Evolutionary conservation across 1,284 basidiomycete genomes (phyloP), one percentile per base, ranked within the genome.

Genomic region (Wolfiporia cocos): DNA sequence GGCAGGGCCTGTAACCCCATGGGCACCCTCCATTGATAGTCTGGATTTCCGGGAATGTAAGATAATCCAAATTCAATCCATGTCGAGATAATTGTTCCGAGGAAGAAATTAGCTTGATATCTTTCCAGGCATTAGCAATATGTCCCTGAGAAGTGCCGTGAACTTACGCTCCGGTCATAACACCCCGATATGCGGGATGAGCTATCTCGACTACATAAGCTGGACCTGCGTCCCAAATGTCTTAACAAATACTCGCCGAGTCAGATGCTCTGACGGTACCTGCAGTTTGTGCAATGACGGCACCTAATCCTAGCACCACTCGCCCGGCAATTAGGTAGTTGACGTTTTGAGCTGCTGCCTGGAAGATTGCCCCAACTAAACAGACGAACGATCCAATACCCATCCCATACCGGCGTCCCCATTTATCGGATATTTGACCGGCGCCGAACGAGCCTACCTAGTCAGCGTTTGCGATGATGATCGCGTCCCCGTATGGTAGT

Each of bases 191-290:
- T 41, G 66, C 64, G 17, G 70, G 69, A 20, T 69, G 68, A 7
- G 69, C 63, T 46, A 70, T 64, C 48, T 70, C 70, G 39, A 67
- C 63, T 20, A 62, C 65, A 55, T 71, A 72, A 7, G 66, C 62
- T 5, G 67, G 67, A 12, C 67, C 44, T 46, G n/a, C 26, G 21
- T 26, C 11, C n/a, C 18, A 23, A 32, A 10, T 23, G 17, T 15
- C 11, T 7, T 9, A 35, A 10, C 34, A 10, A 7, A 4, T 11
- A 12, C 18, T 9, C 4, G 19, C 11, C 12, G 1, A 17, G 3
- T 18, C 17, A 14, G n/a, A 21, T 30, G 18, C n/a, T n/a, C 26
- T n/a, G 22, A 32, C 14, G 19, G 24, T 5, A 46, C 44, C 67
- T n/a, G 62, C 65, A 18, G 58, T 62, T 22, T 57, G 61, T 12